Evolutionary conservation across 768 basidiomycete species (phyloP).

Genomic region (Hericium erinaceus): DNA sequence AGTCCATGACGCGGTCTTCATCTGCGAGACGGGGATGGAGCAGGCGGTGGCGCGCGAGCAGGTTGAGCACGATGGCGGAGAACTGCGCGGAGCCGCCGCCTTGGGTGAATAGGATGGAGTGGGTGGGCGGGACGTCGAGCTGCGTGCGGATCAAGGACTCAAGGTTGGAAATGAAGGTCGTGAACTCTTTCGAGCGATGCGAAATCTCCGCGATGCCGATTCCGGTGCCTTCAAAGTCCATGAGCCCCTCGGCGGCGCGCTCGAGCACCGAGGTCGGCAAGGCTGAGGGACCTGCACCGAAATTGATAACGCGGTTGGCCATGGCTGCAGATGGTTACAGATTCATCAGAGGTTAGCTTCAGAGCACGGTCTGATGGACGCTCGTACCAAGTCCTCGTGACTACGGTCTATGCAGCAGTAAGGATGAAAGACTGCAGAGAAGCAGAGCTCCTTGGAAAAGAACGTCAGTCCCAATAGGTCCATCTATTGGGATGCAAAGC

Average conservation of each 20-base stretch:
- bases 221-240: conserved; percentile 86
- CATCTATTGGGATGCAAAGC: too few relatives aligned
- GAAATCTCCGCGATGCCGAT: conserved; percentile 96
- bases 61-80: conserved; percentile 84
- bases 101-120: conserved; percentile 86
- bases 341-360: too few relatives aligned
- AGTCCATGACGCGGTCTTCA: conserved; percentile 65
- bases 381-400: too few relatives aligned
- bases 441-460: too few relatives aligned
- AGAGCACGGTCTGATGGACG: too few relatives aligned
- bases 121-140: conserved; percentile 74
- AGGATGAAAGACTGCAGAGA: too few relatives aligned
- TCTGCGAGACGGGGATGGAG: conserved; percentile 50
- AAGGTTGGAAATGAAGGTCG: conserved; percentile 51
- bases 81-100: conserved; percentile 93
- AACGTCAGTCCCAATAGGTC: too few relatives aligned
- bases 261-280: conserved; percentile 80
- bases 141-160: conserved; percentile 64
- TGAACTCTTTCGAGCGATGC: conserved; percentile 89
- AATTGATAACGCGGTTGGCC: conserved; percentile 60
- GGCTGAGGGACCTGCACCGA: conserved; percentile 91
- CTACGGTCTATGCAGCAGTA: too few relatives aligned
- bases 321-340: neutral
- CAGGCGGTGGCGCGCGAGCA: conserved; percentile 78
- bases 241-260: conserved; percentile 74